phyloP scores from a whole-genome alignment of 2,329 filamentous ascomycete genomes.

The Exophiala alcalophila region DNA sequence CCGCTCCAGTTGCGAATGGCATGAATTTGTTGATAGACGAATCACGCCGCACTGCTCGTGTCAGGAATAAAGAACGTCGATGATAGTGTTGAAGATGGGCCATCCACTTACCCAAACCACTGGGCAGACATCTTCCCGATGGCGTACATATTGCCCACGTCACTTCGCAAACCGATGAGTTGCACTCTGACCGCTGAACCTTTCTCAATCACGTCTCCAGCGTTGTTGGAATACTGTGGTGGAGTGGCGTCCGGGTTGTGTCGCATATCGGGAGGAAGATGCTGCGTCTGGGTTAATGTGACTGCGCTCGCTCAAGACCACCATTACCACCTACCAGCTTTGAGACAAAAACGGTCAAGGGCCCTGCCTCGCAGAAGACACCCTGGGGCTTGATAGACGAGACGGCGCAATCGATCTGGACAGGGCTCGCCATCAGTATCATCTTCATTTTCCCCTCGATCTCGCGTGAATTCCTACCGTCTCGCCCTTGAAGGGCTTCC shows the following conservation, averaged over 20 bases:
- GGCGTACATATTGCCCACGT: constrained; percentile 92
- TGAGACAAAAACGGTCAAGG: constrained; percentile 50
- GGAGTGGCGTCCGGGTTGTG: constrained; percentile 95
- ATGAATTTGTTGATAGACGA: too few species aligned
- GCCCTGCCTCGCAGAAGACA: constrained; percentile 63
- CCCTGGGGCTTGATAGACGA: constrained; percentile 84
- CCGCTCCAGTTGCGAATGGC: too few species aligned
- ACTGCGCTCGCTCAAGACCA: constrained; percentile 13
- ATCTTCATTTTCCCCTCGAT: background rate
- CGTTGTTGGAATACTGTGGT: constrained; percentile 89
- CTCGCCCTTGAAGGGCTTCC: constrained; percentile 97
- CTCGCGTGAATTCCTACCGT: constrained; percentile 56
- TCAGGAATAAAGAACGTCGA: too few species aligned
- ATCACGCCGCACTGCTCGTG: constrained; percentile 8
- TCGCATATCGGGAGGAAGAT: constrained; percentile 83
- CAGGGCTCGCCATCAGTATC: constrained; percentile 9
- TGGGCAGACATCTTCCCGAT: constrained; percentile 94
- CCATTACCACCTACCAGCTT: constrained; percentile 38
- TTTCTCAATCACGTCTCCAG: constrained; percentile 89
- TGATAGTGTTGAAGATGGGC: background rate
- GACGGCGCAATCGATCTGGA: constrained; percentile 87
- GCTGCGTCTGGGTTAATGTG: constrained; percentile 31
- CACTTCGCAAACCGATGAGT: constrained; percentile 87
- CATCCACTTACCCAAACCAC: constrained; percentile 45
- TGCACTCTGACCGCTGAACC: constrained; percentile 92